Base-by-base conservation (phyloP, 768 basidiomycete genomes). In the Tricholoma flavovirens region DNA sequence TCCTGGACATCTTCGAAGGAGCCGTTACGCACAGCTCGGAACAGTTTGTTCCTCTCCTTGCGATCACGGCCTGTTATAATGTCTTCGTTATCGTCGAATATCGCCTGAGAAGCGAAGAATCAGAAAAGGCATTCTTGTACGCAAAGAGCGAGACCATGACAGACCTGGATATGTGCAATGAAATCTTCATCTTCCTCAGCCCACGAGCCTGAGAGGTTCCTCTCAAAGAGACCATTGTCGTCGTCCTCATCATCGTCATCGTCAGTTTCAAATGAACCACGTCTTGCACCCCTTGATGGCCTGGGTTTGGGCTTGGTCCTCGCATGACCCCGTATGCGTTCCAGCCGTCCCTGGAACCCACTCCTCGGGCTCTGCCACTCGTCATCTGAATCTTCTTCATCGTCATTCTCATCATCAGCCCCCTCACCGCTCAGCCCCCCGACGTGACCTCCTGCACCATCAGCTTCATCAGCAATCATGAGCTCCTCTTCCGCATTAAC, bases 11-110 rank as follows among this genome's bases (percentile, higher is more conserved):
- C 72, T 36, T 77, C 75, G 36, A 81, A 77, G 40, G 75, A 67
- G 12, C 86, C 90, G 61, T 86, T 72, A 11, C 73, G 74, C 33
- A 90, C 74, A 0, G 87, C 78, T 19, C 71, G 72, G 77, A 90
- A 88, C 0, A 86, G 50, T 30, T 75, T 67, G n/a, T 84, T 84
- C 55, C 74, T 72, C 55, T 70, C 67, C 61, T 83, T 83, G 26
- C 79, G 72, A 55, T 81, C 70, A 32, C 65, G 70, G 8, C 76
- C 69, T 19, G 61, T 62, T 3, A 84, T 58, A 26, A 86, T 72
- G 9, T 76, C 75, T 19, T 75, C 74, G 53, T 87, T 80, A 19
- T 82, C 78, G 36, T 87, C 87, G 5, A 92, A 64, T 6, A 86
- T 64, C 11, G 75, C 76, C 90, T 93, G 62, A 59, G 0, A 38